Evolutionary conservation across 78 protist species (phyloP), one percentile per base, ranked within the genome.

Genomic region (Dictyostelium purpureum): DNA sequence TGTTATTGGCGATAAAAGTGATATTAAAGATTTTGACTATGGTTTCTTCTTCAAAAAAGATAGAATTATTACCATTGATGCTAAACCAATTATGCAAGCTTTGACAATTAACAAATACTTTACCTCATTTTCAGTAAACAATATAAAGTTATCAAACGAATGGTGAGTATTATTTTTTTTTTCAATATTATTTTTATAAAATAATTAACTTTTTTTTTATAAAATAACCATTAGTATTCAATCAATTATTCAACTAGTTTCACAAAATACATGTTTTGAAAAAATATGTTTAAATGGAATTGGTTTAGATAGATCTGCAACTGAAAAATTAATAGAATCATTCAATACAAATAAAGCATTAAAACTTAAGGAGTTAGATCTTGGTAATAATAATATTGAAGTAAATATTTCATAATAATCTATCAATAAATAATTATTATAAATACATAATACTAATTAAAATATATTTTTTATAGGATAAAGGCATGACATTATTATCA

Each of bases 21-120:
- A 12, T 2, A 45, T 70, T 35, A 70, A 74, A 56, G 91, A 83
- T 26, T 83, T 83, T 59, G 91, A 83, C 42, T 83, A 83, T 83
- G 79, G 82, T 40, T 83, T 83, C 91, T 83, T 83, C 42, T 83
- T 28, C 31, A 83, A 83, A 51, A 83, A 83, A 33, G 91, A 83
- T 19, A n/a, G 91, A 35, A 52, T 83, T 18, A 26, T 83, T 6
- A 40, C 63, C 33, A 63, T 57, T 31, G 91, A 83, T 73, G 79
- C 91, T 1, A 54, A 75, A 59, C 91, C 91, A 26, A 21, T 83
- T 2, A 83, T 83, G 91, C 73, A 80, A 2, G 91, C 91, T 28
- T 77, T 83, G 11, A 73, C 91, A 35, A 83, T 83, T 6, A 83
- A 83, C 43, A 21, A 42, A 7, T 83, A 77, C 42, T 83, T 83